Evolutionary conservation across 495 filamentous ascomycete genomes (phyloP), one percentile per base, ranked within the genome.

Genomic region (Oidiodendron maius): DNA sequence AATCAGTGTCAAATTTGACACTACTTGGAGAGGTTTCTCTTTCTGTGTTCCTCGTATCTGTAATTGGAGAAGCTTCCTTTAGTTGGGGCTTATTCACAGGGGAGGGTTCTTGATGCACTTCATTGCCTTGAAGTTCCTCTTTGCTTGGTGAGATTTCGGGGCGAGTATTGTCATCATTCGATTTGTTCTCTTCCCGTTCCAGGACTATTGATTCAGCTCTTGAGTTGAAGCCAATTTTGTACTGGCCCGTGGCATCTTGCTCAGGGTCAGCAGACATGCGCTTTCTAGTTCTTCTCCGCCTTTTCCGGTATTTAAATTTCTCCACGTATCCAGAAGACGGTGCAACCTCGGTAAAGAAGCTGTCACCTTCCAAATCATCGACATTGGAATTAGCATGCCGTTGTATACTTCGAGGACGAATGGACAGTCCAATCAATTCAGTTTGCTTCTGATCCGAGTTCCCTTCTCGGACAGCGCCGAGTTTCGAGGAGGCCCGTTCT

Each of bases 331-430:
- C 35, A n/a, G 48, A 59, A 26, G 56, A 59, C 11, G 52, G 56
- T 12, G 49, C 56, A 11, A 59, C 49, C 28, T 55, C 52, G 34
- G 56, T 59, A 18, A 59, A 30, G 35, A 59, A 59, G 24, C 48
- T 55, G 11, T 47, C n/a, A 20, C 41, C 50, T 18, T 46, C 42
- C 24, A 6, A 10, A 4, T n/a, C 2, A 18, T 28, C n/a, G 4
- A 26, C 20, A 25, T 15, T 25, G n/a, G 15, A 24, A 25, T 5
- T 23, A 42, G 11, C 37, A 18, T 40, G 15, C 17, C n/a, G 30
- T 17, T 24, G 11, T 9, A 13, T 3, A 5, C 18, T 17, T 8
- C 2, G 41, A 40, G 48, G 42, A 46, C 30, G 42, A 17, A 17
- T 20, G 20, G 50, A 43, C 37, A 52, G 37, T 30, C 42, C 34